A percentile compares a stretch with the other conserved stretches of the same genome.
phyloP scores from a whole-genome alignment of 2,329 filamentous ascomycete species.

The Nigrospora osmanthi region DNA sequence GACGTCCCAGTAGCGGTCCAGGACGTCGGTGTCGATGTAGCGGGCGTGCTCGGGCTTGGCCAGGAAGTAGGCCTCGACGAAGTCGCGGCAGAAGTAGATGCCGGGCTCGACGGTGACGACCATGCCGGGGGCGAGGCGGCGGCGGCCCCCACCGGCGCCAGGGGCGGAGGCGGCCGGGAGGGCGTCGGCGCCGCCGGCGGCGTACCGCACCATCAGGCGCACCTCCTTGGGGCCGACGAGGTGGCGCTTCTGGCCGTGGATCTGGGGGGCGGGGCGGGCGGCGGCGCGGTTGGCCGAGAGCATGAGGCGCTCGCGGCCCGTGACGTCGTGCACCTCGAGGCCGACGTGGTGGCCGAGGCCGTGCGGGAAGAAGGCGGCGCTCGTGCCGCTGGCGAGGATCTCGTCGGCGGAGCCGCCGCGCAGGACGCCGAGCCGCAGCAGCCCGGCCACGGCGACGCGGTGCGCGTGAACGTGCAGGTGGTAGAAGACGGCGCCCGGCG shows the following conservation, averaged over 20 bases:
- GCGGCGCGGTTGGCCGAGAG: background rate
- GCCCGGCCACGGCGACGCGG: conserved; percentile 60
- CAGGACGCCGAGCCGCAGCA: conserved; percentile 66
- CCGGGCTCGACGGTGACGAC: conserved; percentile 77
- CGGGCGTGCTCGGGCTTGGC: conserved; percentile 47
- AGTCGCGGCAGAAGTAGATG: conserved; percentile 68
- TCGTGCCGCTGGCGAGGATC: conserved; percentile 42
- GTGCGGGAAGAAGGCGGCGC: conserved; percentile 58
- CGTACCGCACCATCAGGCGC: background rate
- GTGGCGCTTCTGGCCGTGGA: background rate
- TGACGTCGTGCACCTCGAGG: conserved; percentile 52
- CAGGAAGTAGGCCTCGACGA: conserved; percentile 63
- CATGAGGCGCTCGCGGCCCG: conserved; percentile 8
- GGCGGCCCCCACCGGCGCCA: conserved; percentile 16
- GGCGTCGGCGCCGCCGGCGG: conserved; percentile 5
- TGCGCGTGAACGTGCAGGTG: conserved; percentile 68
- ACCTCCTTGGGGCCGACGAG: background rate
- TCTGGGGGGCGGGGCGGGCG: background rate
- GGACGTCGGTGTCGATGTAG: conserved; percentile 56
- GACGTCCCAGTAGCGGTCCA: conserved; percentile 66
- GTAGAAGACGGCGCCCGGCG: conserved; percentile 62
- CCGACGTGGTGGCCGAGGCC: conserved; percentile 59
- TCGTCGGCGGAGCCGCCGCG: conserved; percentile 51
- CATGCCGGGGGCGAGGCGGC: conserved; percentile 50
- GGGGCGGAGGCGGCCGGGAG: conserved; percentile 1